Conservation (phyloP, 495 filamentous ascomycete species). For the Rusavskia elegans region DNA sequence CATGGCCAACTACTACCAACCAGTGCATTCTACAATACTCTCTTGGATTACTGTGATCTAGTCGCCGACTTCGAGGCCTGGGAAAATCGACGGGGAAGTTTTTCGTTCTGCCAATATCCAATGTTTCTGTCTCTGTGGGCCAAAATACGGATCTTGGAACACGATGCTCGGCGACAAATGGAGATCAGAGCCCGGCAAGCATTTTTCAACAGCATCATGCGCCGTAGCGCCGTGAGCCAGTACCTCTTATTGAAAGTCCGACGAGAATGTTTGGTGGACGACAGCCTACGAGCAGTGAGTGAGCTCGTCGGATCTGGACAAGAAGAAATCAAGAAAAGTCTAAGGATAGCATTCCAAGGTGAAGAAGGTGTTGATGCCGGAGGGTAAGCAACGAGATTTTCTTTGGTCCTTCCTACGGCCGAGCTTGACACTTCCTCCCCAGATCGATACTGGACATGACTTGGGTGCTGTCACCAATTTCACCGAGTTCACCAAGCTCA, state of each 20-base stretch:
- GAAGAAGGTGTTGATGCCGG: slow-evolving; percentile 91
- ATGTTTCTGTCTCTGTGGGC: slow-evolving; percentile 89
- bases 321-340: slow-evolving; percentile 84
- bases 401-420: neutral
- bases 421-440: neutral
- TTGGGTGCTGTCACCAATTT: too few species aligned
- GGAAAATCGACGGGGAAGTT: slow-evolving; percentile 60
- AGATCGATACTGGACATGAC: too few species aligned
- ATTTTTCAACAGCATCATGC: slow-evolving; percentile 78
- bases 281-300: slow-evolving; percentile 74
- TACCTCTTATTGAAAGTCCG: slow-evolving; percentile 68
- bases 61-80: slow-evolving; percentile 80
- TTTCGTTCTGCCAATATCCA: slow-evolving; percentile 88
- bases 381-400: slow-evolving; percentile 22
- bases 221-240: slow-evolving; percentile 55
- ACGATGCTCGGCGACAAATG: slow-evolving; percentile 87
- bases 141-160: slow-evolving; percentile 83
- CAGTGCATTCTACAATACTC: slow-evolving; percentile 73
- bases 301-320: slow-evolving; percentile 69
- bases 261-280: slow-evolving; percentile 79
- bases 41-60: slow-evolving; percentile 75
- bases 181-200: slow-evolving; percentile 77
- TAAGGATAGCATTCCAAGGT: slow-evolving; percentile 73
- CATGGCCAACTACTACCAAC: slow-evolving; percentile 56
- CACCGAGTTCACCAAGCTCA: too few species aligned